Conservation (phyloP, 495 filamentous ascomycete genomes). For the Zalerion maritima region DNA sequence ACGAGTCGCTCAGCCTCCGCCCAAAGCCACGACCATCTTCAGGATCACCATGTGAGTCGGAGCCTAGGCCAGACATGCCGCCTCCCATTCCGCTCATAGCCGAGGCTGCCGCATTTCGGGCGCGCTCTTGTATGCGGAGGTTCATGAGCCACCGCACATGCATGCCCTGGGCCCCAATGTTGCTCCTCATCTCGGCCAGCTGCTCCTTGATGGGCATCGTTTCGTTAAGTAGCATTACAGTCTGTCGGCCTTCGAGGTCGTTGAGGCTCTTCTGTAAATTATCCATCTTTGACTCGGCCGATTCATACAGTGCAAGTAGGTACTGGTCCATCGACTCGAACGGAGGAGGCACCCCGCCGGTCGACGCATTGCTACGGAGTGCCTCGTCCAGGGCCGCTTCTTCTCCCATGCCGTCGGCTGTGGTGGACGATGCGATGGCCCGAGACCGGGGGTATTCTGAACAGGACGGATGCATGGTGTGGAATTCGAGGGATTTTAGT, state of each 20-base stretch:
- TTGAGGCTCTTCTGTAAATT: constrained; percentile 26
- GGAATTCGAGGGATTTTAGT: constrained; percentile 26
- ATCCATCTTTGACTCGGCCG: constrained; percentile 31
- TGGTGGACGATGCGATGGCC: constrained; percentile 8
- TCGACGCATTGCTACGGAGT: too few relatives aligned
- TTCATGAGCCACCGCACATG: constrained; percentile 42
- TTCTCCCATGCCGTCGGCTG: constrained; percentile 9
- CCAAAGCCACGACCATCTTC: constrained; percentile 7
- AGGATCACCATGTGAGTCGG: constrained; percentile 6
- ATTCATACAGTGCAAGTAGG: constrained; percentile 32
- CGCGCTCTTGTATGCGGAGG: constrained; percentile 24
- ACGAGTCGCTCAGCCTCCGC: constrained; percentile 10
- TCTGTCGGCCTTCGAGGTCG: constrained; percentile 33
- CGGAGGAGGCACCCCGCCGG: constrained; percentile 13
- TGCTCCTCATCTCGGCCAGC: constrained; percentile 35
- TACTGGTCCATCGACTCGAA: constrained; percentile 23
- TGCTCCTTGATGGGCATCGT: constrained; percentile 35
- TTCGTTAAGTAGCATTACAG: constrained; percentile 33
- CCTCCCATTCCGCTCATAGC: too few relatives aligned
- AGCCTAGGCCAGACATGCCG: constrained; percentile 5
- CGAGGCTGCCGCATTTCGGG: constrained; percentile 9
- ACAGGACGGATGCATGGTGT: too few relatives aligned
- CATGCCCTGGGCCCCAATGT: constrained; percentile 35
- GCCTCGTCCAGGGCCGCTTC: too few relatives aligned
- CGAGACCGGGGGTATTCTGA: constrained; percentile 8